Base-by-base conservation (phyloP, 768 basidiomycete genomes). In the Lactarius hatsudake region DNA sequence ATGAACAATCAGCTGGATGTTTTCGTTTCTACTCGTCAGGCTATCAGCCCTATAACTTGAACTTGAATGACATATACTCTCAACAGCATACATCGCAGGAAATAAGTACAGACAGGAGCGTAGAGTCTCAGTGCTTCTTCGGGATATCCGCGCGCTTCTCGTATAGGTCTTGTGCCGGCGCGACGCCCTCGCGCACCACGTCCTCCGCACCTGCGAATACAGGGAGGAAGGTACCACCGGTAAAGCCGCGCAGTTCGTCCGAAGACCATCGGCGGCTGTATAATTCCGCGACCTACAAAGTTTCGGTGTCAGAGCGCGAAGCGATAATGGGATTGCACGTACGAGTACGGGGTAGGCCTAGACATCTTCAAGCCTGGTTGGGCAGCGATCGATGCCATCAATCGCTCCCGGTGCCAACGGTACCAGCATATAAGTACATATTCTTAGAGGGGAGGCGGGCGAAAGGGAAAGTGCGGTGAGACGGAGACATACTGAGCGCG, bases 391-490 rank as follows among this genome's bases (percentile, higher is more conserved):
- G 67, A 96, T 94, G 12, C 95, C 90, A 69, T 89, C 87, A 71
- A 76, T 98, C 94, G 69, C 87, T 90, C 12, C 93, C 93, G 36
- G 96, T 80, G 15, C 93, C 93, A 61, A 94, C 88, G 73, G 91
- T 91, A 62, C n/a, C n/a, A 17, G 2, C 36, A 42, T 12, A 30
- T 40, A 32, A 64, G 67, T 30, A 13, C 1, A 13, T 15, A 15
- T 15, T 40, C 1, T 15, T 40, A 5, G 30, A 30, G 32, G 8
- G 45, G 45, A 23, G 45, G n/a, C 40, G 5, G 40, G 40, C 15
- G 17, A 12, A 36, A 30, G 54, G 9, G 10, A 30, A 17, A 15
- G n/a, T 45, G 9, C 3, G n/a, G 17, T 23, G 45, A n/a, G 32
- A 32, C 38, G 53, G 30, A 3, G 26, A 78, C 87, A 73, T 64